phyloP scores from a whole-genome alignment of 495 filamentous ascomycete genomes.

The Apodospora peruviana region DNA sequence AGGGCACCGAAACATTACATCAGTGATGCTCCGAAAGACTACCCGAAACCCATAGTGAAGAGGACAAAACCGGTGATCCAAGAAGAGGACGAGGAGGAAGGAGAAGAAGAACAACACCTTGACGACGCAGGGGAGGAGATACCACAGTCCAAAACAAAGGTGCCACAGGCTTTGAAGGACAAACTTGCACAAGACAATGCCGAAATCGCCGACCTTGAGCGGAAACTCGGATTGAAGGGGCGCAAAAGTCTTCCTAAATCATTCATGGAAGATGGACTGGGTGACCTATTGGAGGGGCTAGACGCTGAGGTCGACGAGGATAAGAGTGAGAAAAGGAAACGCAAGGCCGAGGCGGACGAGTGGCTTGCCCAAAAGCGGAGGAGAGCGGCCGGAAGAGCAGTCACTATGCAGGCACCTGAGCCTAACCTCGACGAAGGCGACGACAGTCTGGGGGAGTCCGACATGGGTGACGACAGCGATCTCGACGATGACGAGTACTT shows the following conservation, averaged over 20 bases:
- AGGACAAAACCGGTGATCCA: neutral
- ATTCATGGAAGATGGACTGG: conserved; percentile 81
- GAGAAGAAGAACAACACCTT: conserved; percentile 18
- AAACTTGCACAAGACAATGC: conserved; percentile 71
- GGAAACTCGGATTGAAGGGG: conserved; percentile 78
- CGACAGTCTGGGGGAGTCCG: conserved; percentile 30
- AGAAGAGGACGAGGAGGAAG: conserved; percentile 14
- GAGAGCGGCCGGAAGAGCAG: conserved; percentile 30
- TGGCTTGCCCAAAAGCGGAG: conserved; percentile 43
- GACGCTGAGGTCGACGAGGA: conserved; percentile 47
- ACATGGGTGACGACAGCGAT: conserved; percentile 28
- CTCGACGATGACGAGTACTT: conserved; percentile 15
- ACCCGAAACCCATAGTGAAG: neutral
- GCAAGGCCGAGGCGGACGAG: conserved; percentile 56
- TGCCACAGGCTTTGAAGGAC: conserved; percentile 57
- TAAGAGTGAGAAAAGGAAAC: conserved; percentile 57
- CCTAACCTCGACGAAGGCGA: conserved; percentile 23
- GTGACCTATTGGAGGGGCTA: conserved; percentile 69
- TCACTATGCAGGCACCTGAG: conserved; percentile 7
- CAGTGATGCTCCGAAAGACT: neutral
- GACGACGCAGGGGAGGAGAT: too few relatives aligned
- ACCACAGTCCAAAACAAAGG: conserved; percentile 10
- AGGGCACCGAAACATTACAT: neutral
- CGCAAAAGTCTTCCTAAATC: conserved; percentile 69
- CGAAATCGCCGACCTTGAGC: conserved; percentile 84